Evolutionary conservation across 306 rosid genomes (phyloP).

Genomic region (Cyamopsis tetragonoloba): DNA sequence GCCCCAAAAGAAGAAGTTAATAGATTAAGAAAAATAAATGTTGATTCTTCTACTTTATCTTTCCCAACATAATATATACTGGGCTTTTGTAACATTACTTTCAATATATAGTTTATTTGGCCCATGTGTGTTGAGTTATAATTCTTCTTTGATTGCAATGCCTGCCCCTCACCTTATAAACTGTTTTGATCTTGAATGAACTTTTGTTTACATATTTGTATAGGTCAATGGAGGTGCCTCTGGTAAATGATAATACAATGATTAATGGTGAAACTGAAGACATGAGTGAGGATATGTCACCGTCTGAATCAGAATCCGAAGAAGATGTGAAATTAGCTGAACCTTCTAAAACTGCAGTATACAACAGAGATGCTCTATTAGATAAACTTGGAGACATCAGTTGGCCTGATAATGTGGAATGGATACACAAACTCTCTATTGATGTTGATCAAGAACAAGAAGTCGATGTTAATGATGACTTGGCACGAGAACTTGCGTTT

Average conservation of each 20-base stretch:
- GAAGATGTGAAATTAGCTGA: slow-evolving; percentile 56
- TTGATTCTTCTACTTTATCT: no score
- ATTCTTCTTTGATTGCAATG: neutral
- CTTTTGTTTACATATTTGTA: neutral
- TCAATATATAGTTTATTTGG: slow-evolving; percentile 1
- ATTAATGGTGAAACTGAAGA: slow-evolving; percentile 26
- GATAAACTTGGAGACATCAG: slow-evolving; percentile 89
- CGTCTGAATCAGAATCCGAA: slow-evolving; percentile 56
- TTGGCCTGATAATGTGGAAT: slow-evolving; percentile 72
- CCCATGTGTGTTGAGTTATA: neutral
- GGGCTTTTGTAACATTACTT: neutral
- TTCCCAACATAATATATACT: neutral
- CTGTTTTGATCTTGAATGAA: neutral
- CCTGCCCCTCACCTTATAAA: neutral
- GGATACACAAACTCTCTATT: slow-evolving; percentile 71
- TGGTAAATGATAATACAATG: slow-evolving; percentile 24
- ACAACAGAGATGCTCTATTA: slow-evolving; percentile 62
- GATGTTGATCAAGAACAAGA: slow-evolving; percentile 72
- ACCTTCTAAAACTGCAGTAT: slow-evolving; percentile 60
- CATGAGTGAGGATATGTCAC: slow-evolving; percentile 35
- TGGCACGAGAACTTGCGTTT: slow-evolving; percentile 75
- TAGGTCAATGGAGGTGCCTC: slow-evolving; percentile 48
- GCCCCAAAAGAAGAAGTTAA: no score
- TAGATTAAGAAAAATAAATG: no score
- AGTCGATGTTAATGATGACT: slow-evolving; percentile 87